Evolutionary conservation across 2,329 filamentous ascomycete genomes (phyloP), one percentile per base, ranked within the genome.

Genomic region (Albophoma yamanashiensis): DNA sequence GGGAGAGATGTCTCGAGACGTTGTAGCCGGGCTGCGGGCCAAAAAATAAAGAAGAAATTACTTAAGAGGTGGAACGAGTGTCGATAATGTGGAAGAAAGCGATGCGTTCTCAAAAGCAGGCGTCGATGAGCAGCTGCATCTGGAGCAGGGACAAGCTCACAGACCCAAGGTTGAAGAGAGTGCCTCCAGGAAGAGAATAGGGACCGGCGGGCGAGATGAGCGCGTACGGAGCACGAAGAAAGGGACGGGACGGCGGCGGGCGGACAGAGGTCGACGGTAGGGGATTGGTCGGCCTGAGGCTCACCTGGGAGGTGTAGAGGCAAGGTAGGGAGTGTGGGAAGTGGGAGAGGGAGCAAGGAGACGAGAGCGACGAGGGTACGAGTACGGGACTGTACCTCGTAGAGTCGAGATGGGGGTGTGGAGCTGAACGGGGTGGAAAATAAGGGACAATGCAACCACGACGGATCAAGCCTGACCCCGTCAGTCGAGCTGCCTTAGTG

Each of bases 41-140:
- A 69, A 67, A 61, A 61, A 67, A 67, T 61, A 61, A 67, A 68
- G 64, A 66, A 71, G 69, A 66, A 71, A 70, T 69, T 68, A 68
- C 36, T 38, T 67, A 70, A 70, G 60, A 66, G 61, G 61, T 60
- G 63, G 66, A 73, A 71, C 64, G 70, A 72, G 66, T 61, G 71
- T 71, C 67, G 67, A 67, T 66, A 63, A 63, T 45, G 50, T 55
- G 40, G 65, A 67, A 63, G 66, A 68, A 63, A 61, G 64, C 58
- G 62, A 55, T 40, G 56, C 25, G 55, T 59, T 67, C 67, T 70
- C 63, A 69, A 68, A 65, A 53, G 59, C 50, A 66, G 63, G 62
- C 66, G 65, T 62, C 59, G 59, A 66, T 64, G 63, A 65, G 61
- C 60, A 64, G 64, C 66, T 62, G 65, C 66, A 71, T 72, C 69